Conservation (phyloP, 2,329 filamentous ascomycete genomes). For the Fusarium sulawesiense region DNA sequence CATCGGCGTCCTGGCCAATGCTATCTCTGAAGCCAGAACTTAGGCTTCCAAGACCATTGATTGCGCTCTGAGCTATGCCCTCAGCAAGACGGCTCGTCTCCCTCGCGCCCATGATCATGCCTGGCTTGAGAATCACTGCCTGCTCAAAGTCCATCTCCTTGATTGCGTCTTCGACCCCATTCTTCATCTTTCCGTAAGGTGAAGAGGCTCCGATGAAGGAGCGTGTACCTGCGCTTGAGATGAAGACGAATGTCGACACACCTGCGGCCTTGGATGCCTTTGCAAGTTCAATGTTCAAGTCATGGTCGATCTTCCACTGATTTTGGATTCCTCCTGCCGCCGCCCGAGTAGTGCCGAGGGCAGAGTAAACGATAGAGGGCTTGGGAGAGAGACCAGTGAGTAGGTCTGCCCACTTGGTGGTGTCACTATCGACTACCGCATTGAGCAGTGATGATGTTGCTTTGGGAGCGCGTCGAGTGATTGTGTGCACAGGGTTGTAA, state of each 20-base stretch:
- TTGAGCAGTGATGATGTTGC: constrained; percentile 69
- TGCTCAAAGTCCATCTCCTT: constrained; percentile 79
- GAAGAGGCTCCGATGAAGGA: constrained; percentile 56
- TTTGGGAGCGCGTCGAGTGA: constrained; percentile 73
- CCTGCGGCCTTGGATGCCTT: constrained; percentile 78
- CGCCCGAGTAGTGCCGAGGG: constrained; percentile 82
- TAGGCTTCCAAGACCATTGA: constrained; percentile 66
- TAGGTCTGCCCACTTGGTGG: constrained; percentile 72
- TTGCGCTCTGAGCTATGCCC: constrained; percentile 64
- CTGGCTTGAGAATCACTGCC: constrained; percentile 79
- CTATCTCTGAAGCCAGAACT: constrained; percentile 68
- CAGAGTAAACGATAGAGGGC: constrained; percentile 77
- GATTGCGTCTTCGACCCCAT: constrained; percentile 84
- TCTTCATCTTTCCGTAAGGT: constrained; percentile 79
- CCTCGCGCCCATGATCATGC: constrained; percentile 78
- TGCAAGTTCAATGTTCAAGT: constrained; percentile 84
- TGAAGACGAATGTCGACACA: constrained; percentile 79
- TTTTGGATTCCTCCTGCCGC: constrained; percentile 79
- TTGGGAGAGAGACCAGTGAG: constrained; percentile 66
- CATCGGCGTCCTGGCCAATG: constrained; percentile 78
- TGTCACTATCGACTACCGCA: constrained; percentile 72
- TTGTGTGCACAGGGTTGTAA: constrained; percentile 68
- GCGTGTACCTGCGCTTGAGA: constrained; percentile 69
- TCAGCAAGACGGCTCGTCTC: constrained; percentile 71
- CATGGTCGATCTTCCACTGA: constrained; percentile 90